A percentile compares a stretch with the other conserved stretches of the same genome.
Evolutionary conservation across 805 yeast genomes (phyloP).

Genomic region (Zygoascus flipseniorum): DNA sequence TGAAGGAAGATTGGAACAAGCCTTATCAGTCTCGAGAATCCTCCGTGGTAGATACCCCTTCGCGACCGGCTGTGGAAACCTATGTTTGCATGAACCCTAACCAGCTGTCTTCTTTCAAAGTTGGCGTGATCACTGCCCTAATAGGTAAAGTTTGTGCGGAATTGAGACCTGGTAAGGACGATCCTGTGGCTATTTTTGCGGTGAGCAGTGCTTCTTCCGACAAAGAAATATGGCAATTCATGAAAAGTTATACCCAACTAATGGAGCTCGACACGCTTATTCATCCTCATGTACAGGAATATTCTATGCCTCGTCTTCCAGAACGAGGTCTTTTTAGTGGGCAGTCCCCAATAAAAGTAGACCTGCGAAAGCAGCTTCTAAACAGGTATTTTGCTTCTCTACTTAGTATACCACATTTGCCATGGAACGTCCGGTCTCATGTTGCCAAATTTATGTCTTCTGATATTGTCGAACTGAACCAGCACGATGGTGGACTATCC

Average conservation of each 20-base stretch:
- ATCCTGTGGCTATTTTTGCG: conserved; percentile 51
- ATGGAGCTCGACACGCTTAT: conserved; percentile 51
- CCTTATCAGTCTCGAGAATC: background rate
- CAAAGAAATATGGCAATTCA: conserved; percentile 67
- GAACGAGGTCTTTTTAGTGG: conserved; percentile 50
- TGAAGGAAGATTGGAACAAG: background rate
- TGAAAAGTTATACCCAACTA: conserved; percentile 57
- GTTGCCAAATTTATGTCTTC: conserved; percentile 61
- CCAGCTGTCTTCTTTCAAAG: conserved; percentile 19
- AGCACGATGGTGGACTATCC: conserved; percentile 30
- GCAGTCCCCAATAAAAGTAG: conserved; percentile 58
- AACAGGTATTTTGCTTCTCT: conserved; percentile 53
- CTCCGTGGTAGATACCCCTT: background rate
- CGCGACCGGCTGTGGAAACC: background rate
- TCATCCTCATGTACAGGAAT: conserved; percentile 24
- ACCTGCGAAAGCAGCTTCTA: conserved; percentile 45
- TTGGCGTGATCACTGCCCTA: conserved; percentile 17
- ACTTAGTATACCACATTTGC: conserved; percentile 49
- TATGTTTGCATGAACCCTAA: conserved; percentile 15
- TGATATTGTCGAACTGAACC: conserved; percentile 40
- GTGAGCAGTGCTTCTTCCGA: conserved; percentile 52
- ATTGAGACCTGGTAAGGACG: conserved; percentile 34
- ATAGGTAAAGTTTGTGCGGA: conserved; percentile 18
- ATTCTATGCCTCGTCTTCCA: conserved; percentile 50
- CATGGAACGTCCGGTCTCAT: conserved; percentile 41